A percentile compares a stretch with the other conserved stretches of the same genome.
Conservation (phyloP, 1,284 basidiomycete species). For the Ustilago shanxiensis region DNA sequence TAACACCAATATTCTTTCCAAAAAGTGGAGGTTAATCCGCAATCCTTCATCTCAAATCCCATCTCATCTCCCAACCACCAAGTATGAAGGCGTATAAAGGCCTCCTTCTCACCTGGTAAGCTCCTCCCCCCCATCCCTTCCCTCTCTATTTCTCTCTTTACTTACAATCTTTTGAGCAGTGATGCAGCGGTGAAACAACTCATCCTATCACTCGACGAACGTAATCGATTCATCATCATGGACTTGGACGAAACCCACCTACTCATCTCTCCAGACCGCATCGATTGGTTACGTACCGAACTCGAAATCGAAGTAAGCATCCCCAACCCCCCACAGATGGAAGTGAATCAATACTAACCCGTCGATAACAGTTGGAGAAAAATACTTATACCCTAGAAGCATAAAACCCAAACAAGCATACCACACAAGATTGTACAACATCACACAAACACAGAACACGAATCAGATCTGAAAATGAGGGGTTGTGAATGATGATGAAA, state of each 20-base stretch:
- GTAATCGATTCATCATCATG: conserved; percentile 80
- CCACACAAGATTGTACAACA: too few relatives aligned
- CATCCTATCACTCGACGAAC: conserved; percentile 82
- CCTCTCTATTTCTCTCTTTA: background rate
- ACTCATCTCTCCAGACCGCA: conserved; percentile 83
- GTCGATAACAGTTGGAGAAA: conserved; percentile 68
- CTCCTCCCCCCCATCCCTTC: conserved; percentile 4
- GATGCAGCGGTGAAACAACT: conserved; percentile 92
- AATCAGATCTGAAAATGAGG: background rate
- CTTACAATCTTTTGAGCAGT: conserved; percentile 71
- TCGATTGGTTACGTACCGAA: conserved; percentile 79
- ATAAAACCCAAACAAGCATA: conserved; percentile 4
- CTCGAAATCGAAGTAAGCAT: conserved; percentile 81
- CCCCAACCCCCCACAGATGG: background rate
- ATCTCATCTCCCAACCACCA: background rate
- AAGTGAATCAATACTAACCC: too few relatives aligned
- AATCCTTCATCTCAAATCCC: too few relatives aligned
- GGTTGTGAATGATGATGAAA: background rate
- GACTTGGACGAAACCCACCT: conserved; percentile 87
- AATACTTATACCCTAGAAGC: conserved; percentile 64
- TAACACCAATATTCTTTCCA: too few relatives aligned
- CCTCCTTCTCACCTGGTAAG: conserved; percentile 80
- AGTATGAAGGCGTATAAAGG: conserved; percentile 79
- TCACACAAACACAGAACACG: background rate
- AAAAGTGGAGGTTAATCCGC: too few relatives aligned